phyloP scores from a whole-genome alignment of 2,329 filamentous ascomycete genomes.

The Diplodia corticola region DNA sequence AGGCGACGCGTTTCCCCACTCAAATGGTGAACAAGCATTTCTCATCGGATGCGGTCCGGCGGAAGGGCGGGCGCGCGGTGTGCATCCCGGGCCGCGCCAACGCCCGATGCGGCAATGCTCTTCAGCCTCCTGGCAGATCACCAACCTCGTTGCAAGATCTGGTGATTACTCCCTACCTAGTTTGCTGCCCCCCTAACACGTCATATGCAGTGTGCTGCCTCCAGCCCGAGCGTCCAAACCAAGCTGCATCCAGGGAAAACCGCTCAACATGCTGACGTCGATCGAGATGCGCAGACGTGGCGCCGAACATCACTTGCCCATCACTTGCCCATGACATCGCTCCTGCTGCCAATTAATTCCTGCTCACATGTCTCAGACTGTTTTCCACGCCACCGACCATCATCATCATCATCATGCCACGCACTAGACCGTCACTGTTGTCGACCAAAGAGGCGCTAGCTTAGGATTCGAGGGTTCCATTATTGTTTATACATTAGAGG shows the following conservation, averaged over 20 bases:
- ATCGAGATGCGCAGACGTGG: not conserved
- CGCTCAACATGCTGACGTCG: not conserved
- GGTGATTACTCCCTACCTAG: not conserved
- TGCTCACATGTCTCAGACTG: not conserved
- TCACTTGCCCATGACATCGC: too few relatives aligned
- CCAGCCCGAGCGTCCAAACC: not conserved
- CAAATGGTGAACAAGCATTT: not conserved
- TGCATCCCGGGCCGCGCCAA: slow-evolving; percentile 5
- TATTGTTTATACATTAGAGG: slow-evolving; percentile 14
- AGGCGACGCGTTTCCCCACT: not conserved
- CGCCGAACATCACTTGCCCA: not conserved
- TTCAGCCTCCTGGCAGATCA: slow-evolving; percentile 2
- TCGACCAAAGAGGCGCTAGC: too few relatives aligned
- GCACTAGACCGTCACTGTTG: not conserved
- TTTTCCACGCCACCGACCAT: not conserved
- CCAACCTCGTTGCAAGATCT: not conserved
- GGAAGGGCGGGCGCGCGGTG: not conserved
- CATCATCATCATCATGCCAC: too few relatives aligned
- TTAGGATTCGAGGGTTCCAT: not conserved
- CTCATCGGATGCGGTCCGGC: slow-evolving; percentile 1
- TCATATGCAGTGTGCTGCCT: not conserved
- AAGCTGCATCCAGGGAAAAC: too few relatives aligned
- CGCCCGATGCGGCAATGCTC: slow-evolving; percentile 1
- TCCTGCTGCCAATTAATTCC: not conserved
- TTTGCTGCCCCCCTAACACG: not conserved